Percentiles rank a stretch among this genome's conserved stretches.
Conservation (phyloP, 495 filamentous ascomycete genomes). For the Penicillium simplicissimum region DNA sequence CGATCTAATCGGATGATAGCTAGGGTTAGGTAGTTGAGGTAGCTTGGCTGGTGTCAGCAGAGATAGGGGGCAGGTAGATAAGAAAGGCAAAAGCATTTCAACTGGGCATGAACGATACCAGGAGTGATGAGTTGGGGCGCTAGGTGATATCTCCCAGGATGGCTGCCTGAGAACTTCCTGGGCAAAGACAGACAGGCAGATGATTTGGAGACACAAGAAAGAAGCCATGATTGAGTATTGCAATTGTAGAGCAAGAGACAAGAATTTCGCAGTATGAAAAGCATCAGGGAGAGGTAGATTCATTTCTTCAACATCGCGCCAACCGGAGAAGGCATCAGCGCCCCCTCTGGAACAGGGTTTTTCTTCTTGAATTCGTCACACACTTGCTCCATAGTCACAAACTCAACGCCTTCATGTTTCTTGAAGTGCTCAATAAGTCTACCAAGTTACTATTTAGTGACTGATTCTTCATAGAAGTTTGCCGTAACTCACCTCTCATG, state of each 20-base stretch:
- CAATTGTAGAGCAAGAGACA: neutral
- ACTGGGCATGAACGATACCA: neutral
- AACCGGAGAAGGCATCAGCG: conserved; percentile 28
- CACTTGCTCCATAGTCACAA: conserved; percentile 68
- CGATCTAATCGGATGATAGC: neutral
- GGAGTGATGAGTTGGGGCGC: conserved; percentile 4
- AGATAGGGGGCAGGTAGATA: neutral
- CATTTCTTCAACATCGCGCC: conserved; percentile 23
- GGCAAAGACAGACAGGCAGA: neutral
- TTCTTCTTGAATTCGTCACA: conserved; percentile 60
- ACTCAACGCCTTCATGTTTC: conserved; percentile 70
- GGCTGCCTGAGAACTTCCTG: neutral
- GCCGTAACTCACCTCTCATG: conserved; percentile 45
- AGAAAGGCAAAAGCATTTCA: neutral
- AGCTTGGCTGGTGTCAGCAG: neutral
- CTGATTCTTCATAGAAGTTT: neutral
- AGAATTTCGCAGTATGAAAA: neutral
- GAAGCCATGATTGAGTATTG: too few species aligned
- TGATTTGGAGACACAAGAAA: neutral
- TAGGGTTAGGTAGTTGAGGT: conserved; percentile 11
- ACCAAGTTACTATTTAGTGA: neutral
- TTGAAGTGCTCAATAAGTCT: conserved; percentile 70
- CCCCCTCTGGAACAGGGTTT: conserved; percentile 27
- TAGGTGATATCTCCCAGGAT: neutral
- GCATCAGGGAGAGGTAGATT: neutral